Evolutionary conservation across 164 flowering plant genomes (phyloP), one percentile per base, ranked within the genome.

Genomic region (Litsea cubeba): DNA sequence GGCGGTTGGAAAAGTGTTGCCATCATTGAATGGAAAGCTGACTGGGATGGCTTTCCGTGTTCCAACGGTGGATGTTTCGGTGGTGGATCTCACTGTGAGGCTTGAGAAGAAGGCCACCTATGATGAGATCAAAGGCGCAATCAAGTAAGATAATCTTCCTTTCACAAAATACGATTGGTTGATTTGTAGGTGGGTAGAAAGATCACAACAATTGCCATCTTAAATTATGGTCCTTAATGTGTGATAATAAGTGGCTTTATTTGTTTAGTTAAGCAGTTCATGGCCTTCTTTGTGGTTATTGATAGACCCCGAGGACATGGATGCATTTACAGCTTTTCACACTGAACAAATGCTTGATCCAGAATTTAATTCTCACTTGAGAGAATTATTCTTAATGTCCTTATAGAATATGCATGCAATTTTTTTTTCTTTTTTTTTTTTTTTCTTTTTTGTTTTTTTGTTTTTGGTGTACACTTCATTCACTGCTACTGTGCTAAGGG

Each of bases 31-130:
- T 72, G 93, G 95, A 4, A 91, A 91, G 71, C 76, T 91, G 79
- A 91, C 91, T 1, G 95, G 95, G 57, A 89, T 89, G 93, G 77
- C 92, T 46, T 89, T 89, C 90, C 92, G 92, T 73, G 92, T 89
- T 12, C 92, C 93, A 0, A 89, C 93, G 3, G 83, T 82, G 4
- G 88, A 91, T 84, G 96, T 91, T 11, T 91, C 93, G 0, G 92
- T 91, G 35, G 96, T 89, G 49, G 96, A 91, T 73, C 91, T 89
- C 28, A 89, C 92, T 2, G 93, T 89, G 3, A 85, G 92, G 80
- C 84, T 89, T 51, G 88, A 85, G 82, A 91, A 88, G 84, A 28
- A 10, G 3, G 95, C 93, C 7, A 72, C 82, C 1, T 91, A 89
- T 68, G 93, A 89, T 0, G 76, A 89, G 74, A 81, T 91, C 26